These are phyloP conservation scores for Ceratobasidium sp. DNA, from an alignment of 1,284 basidiomycete genomes.

Conservation along the genomic window DNA sequence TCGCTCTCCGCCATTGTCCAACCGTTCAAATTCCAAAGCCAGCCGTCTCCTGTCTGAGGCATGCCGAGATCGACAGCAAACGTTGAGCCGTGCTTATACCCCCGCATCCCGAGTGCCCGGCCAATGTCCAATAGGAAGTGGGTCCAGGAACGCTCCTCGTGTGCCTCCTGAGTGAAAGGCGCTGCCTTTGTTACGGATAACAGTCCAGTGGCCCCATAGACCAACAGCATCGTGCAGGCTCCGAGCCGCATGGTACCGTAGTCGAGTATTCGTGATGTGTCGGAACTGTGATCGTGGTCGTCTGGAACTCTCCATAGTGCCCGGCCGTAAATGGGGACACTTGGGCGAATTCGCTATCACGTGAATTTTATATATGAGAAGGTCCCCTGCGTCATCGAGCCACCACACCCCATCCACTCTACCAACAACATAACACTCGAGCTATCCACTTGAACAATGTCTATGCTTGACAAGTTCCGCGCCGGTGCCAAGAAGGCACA, in stretches of 20 bases:
- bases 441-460: conserved; percentile 45
- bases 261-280: neutral
- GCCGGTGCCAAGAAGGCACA: conserved; percentile 81
- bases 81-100: conserved; percentile 2
- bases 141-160: conserved; percentile 18
- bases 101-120: conserved; percentile 15
- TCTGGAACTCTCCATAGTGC: conserved; percentile 12
- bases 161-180: neutral
- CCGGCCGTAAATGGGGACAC: conserved; percentile 4
- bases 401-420: conserved; percentile 16
- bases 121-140: neutral
- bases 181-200: neutral
- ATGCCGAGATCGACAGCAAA: conserved; percentile 23
- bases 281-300: conserved; percentile 21
- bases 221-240: conserved; percentile 2
- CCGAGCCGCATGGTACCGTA: conserved; percentile 14
- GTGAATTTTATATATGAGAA: conserved; percentile 17
- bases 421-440: neutral
- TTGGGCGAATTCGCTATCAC: conserved; percentile 15
- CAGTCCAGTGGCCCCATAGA: neutral
- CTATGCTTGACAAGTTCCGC: conserved; percentile 80
- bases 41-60: conserved; percentile 26
- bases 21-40: conserved; percentile 32
- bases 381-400: conserved; percentile 29
- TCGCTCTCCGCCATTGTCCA: conserved; percentile 44